Evolutionary conservation across 805 yeast species (phyloP).

Genomic region (Spencermartinsiella europaea): DNA sequence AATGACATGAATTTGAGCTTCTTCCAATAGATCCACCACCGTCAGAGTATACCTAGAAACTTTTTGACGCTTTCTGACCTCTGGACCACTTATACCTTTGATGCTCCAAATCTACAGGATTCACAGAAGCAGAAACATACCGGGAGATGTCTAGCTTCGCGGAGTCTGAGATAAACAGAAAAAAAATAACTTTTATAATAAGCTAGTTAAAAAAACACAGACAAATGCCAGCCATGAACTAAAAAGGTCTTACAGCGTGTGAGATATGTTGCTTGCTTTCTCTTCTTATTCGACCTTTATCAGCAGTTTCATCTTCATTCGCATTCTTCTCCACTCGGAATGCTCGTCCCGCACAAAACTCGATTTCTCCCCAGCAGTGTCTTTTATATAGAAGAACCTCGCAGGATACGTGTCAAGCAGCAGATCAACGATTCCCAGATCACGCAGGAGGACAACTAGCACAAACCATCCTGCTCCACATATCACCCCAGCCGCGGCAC

Average conservation of each 20-base stretch:
- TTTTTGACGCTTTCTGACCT: too few species aligned
- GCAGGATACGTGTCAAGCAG: slow-evolving; percentile 54
- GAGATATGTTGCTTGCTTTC: too few species aligned
- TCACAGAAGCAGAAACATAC: too few species aligned
- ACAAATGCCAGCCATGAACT: too few species aligned
- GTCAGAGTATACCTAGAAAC: too few species aligned
- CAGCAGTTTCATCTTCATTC: slow-evolving; percentile 25
- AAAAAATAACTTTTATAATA: neutral
- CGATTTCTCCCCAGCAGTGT: slow-evolving; percentile 31
- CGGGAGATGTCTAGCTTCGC: too few species aligned
- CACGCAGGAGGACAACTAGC: slow-evolving; percentile 50
- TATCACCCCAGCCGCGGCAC: slow-evolving; percentile 56
- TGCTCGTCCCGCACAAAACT: slow-evolving; percentile 30
- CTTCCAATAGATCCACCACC: too few species aligned
- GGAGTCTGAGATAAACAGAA: neutral
- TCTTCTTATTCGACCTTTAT: slow-evolving; percentile 23
- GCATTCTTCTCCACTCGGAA: slow-evolving; percentile 26
- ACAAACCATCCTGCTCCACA: slow-evolving; percentile 57
- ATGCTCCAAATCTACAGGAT: too few species aligned
- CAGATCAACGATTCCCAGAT: slow-evolving; percentile 63
- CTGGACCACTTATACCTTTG: too few species aligned
- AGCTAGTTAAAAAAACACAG: neutral
- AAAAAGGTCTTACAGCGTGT: too few species aligned
- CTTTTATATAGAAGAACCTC: slow-evolving; percentile 36
- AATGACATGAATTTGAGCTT: too few species aligned